Base-by-base conservation (phyloP, 805 yeast genomes). In the Metschnikowia peoriensis region DNA sequence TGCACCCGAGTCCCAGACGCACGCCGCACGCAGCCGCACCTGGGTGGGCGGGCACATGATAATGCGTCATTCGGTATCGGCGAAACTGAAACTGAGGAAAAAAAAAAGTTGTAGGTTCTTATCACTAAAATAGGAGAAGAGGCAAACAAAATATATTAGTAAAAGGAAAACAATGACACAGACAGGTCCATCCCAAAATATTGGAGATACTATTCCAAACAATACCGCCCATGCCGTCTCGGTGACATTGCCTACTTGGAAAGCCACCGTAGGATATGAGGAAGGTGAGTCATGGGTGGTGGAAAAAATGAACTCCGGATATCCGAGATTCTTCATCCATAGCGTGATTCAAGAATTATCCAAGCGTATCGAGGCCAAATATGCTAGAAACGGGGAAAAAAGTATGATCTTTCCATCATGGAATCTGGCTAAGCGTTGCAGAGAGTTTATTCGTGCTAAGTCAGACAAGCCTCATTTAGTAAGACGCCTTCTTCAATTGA, bases 201-300 rank as follows among this genome's bases (percentile, higher is more conserved):
- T 90, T 15, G 97, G 97, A 4, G 86, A 81, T 15, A 83, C 97
- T 1, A 92, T 94, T 53, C 97, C 99, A 2, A 86, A 88, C 54
- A 85, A 89, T 66, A 86, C 96, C 0, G 84, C 86, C 2, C 98
- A 94, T 68, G 97, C 97, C 0, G 97, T 93, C 1, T 89, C 97
- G 11, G 97, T 93, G 44, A 88, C 96, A 1, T 77, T 93, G 35
- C 99, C 99, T 7, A 88, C 97, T 0, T 94, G 98, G 99, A 87
- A 83, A 46, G 90, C 96, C 43, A 89, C 88, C 4, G 88, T 94
- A 1, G 97, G 90, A 3, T 94, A 94, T 64, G 97, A 91, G 66
- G 94, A 89, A 67, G 96, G 97, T 16, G 85, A 88, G 62, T 84
- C 80, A 17, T 84, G 90, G 87, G 89, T 91, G 4, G 85, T 86